These are phyloP conservation scores for Stemphylium lycopersici DNA, from an alignment of 2,329 filamentous ascomycete genomes.

Conservation along the genomic window DNA sequence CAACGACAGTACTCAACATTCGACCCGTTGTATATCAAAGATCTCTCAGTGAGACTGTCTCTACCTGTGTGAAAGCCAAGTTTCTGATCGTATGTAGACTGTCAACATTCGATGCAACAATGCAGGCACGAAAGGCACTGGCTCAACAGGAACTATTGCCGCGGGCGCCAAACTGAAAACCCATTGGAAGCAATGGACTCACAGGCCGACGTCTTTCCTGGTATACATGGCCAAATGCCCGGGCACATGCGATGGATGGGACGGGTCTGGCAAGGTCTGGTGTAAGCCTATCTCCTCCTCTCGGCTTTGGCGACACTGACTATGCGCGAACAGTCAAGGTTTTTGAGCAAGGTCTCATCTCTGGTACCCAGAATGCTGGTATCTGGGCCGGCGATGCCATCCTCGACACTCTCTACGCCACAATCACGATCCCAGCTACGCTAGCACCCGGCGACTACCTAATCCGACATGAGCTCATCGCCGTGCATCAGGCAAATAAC, in stretches of 20 bases:
- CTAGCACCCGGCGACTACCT: slow-evolving; percentile 61
- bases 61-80: neutral
- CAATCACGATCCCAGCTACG: slow-evolving; percentile 57
- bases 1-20: slow-evolving; percentile 39
- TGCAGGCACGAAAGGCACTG: slow-evolving; percentile 32
- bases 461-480: slow-evolving; percentile 63
- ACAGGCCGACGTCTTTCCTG: slow-evolving; percentile 62
- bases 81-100: slow-evolving; percentile 19
- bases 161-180: slow-evolving; percentile 59
- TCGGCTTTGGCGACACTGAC: slow-evolving; percentile 25
- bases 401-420: slow-evolving; percentile 55
- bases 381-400: slow-evolving; percentile 59
- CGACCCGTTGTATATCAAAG: slow-evolving; percentile 34
- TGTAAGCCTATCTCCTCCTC: slow-evolving; percentile 11
- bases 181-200: slow-evolving; percentile 63
- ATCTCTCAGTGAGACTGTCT: slow-evolving; percentile 29
- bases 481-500: slow-evolving; percentile 60
- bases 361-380: slow-evolving; percentile 52
- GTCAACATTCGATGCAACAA: slow-evolving; percentile 45
- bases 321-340: slow-evolving; percentile 55
- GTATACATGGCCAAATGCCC: slow-evolving; percentile 61
- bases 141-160: slow-evolving; percentile 52
- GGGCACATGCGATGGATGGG: slow-evolving; percentile 54
- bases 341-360: slow-evolving; percentile 59
- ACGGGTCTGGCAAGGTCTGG: slow-evolving; percentile 60